Evolutionary conservation across 345 rosid genomes (phyloP).

Genomic region (Citrus australasica): DNA sequence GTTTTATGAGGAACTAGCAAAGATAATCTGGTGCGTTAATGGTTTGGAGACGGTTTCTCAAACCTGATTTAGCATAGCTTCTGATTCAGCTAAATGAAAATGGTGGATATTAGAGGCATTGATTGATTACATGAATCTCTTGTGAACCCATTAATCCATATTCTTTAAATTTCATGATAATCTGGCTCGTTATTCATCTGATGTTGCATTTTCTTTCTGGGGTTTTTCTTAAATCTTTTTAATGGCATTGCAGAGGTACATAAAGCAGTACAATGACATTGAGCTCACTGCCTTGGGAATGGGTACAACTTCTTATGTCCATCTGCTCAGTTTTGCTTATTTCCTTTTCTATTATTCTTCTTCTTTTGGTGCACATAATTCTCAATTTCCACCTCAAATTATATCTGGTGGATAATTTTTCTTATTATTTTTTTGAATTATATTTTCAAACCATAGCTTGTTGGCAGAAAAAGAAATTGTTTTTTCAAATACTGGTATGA

Average conservation of each 20-base stretch:
- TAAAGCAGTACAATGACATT: constrained; percentile 29
- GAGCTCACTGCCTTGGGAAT: constrained; percentile 36
- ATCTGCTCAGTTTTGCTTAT: not conserved
- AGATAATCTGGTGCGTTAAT: not conserved
- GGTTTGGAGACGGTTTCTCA: not conserved
- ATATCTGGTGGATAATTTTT: not conserved
- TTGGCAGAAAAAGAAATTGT: not conserved
- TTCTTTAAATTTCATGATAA: not conserved
- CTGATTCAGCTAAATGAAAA: not conserved
- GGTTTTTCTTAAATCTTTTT: not conserved
- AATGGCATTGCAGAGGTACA: constrained; percentile 24
- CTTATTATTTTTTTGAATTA: not conserved
- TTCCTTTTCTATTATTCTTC: not conserved
- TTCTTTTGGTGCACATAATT: not conserved
- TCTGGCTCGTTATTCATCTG: not conserved
- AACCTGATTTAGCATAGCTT: not conserved
- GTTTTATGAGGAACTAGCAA: not conserved
- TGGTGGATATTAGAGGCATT: too few species aligned
- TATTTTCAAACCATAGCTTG: not conserved
- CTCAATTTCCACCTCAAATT: not conserved
- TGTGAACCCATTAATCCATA: not conserved
- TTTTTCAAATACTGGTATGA: not conserved
- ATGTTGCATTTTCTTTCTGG: not conserved
- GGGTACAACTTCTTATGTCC: constrained; percentile 25
- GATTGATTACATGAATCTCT: not conserved